Evolutionary conservation across 2,329 filamentous ascomycete genomes (phyloP).

Genomic region (Cyclaneusma minus): DNA sequence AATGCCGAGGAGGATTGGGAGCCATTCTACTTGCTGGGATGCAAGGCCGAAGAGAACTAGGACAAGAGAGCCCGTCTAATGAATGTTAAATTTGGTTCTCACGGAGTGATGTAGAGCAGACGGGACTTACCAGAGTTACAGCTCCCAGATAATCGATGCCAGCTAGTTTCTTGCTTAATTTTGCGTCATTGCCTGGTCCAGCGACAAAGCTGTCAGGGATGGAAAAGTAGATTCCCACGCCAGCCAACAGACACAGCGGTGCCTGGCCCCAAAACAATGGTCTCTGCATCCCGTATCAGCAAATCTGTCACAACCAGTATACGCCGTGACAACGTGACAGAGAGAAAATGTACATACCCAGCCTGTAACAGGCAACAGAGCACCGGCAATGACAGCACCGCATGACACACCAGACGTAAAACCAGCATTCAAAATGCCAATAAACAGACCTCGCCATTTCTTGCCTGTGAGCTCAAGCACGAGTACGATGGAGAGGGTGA

Average conservation of each 20-base stretch:
- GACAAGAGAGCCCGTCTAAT: slow-evolving; percentile 45
- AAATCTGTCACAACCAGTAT: slow-evolving; percentile 1
- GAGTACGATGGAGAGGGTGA: slow-evolving; percentile 60
- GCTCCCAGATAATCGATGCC: slow-evolving; percentile 65
- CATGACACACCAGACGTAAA: slow-evolving; percentile 58
- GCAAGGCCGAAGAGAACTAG: slow-evolving; percentile 58
- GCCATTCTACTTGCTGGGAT: slow-evolving; percentile 41
- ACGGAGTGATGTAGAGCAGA: neutral
- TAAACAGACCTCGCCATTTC: slow-evolving; percentile 52
- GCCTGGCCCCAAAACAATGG: slow-evolving; percentile 59
- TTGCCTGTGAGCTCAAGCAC: slow-evolving; percentile 58
- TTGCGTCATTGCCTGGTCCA: slow-evolving; percentile 18
- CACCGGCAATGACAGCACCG: slow-evolving; percentile 56
- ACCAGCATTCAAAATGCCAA: slow-evolving; percentile 59
- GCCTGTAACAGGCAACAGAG: slow-evolving; percentile 44
- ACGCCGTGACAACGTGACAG: neutral
- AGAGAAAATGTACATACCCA: slow-evolving; percentile 40
- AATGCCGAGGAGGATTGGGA: slow-evolving; percentile 45
- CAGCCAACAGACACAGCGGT: slow-evolving; percentile 45
- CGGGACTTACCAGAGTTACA: slow-evolving; percentile 36
- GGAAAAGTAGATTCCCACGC: slow-evolving; percentile 44
- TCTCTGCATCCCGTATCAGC: slow-evolving; percentile 30
- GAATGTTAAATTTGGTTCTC: slow-evolving; percentile 7
- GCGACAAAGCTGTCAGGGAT: slow-evolving; percentile 35
- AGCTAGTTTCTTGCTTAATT: slow-evolving; percentile 37